A percentile compares a stretch with the other conserved stretches of the same genome.
These are phyloP conservation scores for Yamadazyma sp. DNA, from an alignment of 805 yeast genomes.

Conservation along the genomic window DNA sequence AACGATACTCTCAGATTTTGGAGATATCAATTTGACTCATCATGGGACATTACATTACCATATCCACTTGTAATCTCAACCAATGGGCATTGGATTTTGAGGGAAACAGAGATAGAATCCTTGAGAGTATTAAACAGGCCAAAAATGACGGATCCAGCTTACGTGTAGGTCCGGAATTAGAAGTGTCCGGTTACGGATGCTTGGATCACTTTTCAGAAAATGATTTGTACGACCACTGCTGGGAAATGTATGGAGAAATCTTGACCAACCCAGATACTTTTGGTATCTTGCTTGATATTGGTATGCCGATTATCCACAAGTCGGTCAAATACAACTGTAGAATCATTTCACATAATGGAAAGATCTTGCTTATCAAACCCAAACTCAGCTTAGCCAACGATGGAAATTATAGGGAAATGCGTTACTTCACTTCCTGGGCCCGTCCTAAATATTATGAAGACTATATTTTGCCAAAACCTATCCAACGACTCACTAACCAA, in stretches of 20 bases:
- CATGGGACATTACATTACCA: slow-evolving; percentile 86
- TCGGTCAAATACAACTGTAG: slow-evolving; percentile 91
- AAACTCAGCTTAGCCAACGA: slow-evolving; percentile 93
- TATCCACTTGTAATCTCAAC: slow-evolving; percentile 92
- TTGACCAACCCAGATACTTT: slow-evolving; percentile 63
- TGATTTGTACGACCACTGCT: slow-evolving; percentile 83
- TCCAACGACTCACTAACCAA: slow-evolving; percentile 69
- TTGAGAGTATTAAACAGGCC: slow-evolving; percentile 77
- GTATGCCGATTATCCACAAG: slow-evolving; percentile 90
- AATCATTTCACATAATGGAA: slow-evolving; percentile 73
- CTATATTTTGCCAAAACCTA: slow-evolving; percentile 66
- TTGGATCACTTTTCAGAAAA: slow-evolving; percentile 91
- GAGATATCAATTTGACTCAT: background rate
- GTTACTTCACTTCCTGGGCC: slow-evolving; percentile 94
- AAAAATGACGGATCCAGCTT: slow-evolving; percentile 72
- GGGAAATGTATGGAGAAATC: slow-evolving; percentile 91
- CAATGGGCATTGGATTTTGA: slow-evolving; percentile 99
- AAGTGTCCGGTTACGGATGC: slow-evolving; percentile 92
- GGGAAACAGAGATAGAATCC: slow-evolving; percentile 90
- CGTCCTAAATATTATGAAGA: slow-evolving; percentile 74
- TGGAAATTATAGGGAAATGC: slow-evolving; percentile 97
- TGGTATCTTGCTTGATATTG: slow-evolving; percentile 84
- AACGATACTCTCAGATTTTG: no score
- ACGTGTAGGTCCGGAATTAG: slow-evolving; percentile 96
- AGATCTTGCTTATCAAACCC: slow-evolving; percentile 84